Percentiles rank a stretch among this genome's conserved stretches.
phyloP scores from a whole-genome alignment of 805 yeast species.

The Saccharomycopsis lassenensis region DNA sequence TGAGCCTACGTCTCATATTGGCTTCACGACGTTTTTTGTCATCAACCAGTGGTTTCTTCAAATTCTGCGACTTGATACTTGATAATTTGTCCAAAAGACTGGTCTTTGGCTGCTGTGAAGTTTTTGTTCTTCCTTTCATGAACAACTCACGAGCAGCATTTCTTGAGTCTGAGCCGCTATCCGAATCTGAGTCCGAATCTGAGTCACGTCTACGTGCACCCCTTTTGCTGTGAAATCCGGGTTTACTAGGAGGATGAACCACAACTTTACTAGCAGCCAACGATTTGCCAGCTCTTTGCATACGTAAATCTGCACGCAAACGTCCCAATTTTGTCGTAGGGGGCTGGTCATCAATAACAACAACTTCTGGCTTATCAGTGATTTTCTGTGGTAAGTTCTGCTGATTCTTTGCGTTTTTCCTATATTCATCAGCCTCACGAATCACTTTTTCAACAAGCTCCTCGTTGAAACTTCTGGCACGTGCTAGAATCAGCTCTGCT shows the following conservation, averaged over 20 bases:
- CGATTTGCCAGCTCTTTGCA: no score
- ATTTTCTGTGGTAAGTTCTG: no score
- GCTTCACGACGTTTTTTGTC: constrained; percentile 52
- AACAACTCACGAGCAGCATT: constrained; percentile 25
- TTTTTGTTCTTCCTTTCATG: constrained; percentile 24
- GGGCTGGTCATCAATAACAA: no score
- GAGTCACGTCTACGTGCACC: constrained; percentile 8
- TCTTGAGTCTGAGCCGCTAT: constrained; percentile 8
- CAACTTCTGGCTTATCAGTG: constrained; percentile 1
- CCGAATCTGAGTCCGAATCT: constrained; percentile 8
- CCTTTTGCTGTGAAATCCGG: constrained; percentile 18
- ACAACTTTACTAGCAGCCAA: no score
- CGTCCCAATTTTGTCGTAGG: no score
- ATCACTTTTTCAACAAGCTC: constrained; percentile 43
- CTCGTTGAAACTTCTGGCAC: constrained; percentile 46
- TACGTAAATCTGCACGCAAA: no score
- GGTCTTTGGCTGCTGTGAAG: constrained; percentile 24
- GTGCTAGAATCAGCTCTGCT: constrained; percentile 46
- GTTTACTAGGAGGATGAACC: constrained; percentile 18
- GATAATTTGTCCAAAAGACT: constrained; percentile 18
- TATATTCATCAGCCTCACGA: constrained; percentile 30
- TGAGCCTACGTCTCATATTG: constrained; percentile 66
- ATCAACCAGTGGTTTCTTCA: constrained; percentile 27
- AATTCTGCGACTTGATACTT: constrained; percentile 10
- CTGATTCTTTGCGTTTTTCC: constrained; percentile 19